Conservation (phyloP, 139 green algal genomes). For the Spirogloea muscicola region DNA sequence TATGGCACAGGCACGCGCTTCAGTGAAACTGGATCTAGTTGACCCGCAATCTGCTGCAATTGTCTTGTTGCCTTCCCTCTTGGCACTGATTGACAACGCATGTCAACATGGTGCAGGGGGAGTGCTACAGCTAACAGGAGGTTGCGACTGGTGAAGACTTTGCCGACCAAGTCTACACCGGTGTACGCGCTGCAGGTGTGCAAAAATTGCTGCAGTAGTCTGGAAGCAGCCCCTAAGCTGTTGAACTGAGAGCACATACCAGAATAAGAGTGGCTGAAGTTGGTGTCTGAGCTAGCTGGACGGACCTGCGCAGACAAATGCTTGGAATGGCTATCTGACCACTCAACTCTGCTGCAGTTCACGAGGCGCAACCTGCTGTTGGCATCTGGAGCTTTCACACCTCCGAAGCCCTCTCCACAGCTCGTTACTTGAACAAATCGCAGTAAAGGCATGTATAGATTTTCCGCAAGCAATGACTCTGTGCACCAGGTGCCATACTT, state of each 20-base stretch:
- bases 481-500: no score
- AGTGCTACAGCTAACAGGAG: slow-evolving; percentile 3
- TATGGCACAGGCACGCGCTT: background rate
- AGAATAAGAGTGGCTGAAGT: background rate
- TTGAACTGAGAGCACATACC: background rate
- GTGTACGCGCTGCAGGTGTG: slow-evolving; percentile 28
- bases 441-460: no score
- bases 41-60: no score
- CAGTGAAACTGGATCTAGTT: no score
- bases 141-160: slow-evolving; percentile 26
- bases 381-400: slow-evolving; percentile 14
- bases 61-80: no score
- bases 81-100: no score
- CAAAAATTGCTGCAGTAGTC: no score
- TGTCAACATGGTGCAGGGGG: background rate
- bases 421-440: no score
- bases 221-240: background rate
- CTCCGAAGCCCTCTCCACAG: background rate
- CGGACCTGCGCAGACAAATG: background rate
- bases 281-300: background rate
- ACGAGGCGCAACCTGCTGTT: slow-evolving; percentile 30
- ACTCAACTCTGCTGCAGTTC: slow-evolving; percentile 13
- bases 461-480: no score
- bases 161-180: slow-evolving; percentile 44
- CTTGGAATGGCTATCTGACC: background rate